Percentiles rank a stretch among this genome's conserved stretches.
Evolutionary conservation across 345 rosid genomes (phyloP).

Genomic region (Brassica rapa): DNA sequence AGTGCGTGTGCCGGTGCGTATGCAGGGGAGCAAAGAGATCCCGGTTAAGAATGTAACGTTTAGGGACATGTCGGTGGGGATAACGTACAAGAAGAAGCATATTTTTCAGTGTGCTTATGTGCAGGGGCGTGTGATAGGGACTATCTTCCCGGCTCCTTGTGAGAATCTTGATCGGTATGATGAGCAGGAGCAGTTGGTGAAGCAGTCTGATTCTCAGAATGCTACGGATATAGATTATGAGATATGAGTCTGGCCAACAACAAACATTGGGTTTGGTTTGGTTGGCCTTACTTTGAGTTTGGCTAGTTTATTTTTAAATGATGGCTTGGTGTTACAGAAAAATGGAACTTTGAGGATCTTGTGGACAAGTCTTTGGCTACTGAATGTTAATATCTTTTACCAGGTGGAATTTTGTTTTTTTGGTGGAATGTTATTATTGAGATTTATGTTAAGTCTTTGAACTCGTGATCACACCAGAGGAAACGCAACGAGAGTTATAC

Average conservation of each 20-base stretch:
- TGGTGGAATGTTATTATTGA: not conserved
- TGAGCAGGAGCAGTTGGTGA: conserved; percentile 65
- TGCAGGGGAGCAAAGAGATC: conserved; percentile 88
- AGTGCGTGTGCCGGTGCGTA: conserved; percentile 93
- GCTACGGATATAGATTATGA: conserved; percentile 84
- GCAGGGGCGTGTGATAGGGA: conserved; percentile 83
- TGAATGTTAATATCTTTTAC: conserved; percentile 10
- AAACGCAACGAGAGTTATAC: conserved; percentile 38
- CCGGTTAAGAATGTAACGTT: conserved; percentile 79
- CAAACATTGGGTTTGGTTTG: too few species aligned
- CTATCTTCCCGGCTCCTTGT: conserved; percentile 85
- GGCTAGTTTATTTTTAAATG: not conserved
- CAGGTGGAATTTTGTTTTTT: not conserved
- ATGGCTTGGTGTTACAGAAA: not conserved
- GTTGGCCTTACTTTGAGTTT: not conserved
- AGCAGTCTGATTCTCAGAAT: conserved; percentile 66
- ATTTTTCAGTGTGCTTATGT: conserved; percentile 90
- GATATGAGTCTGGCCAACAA: conserved; percentile 13
- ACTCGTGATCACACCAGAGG: conserved; percentile 39
- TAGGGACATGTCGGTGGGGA: conserved; percentile 83
- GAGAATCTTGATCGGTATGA: conserved; percentile 88
- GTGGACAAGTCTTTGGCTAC: not conserved
- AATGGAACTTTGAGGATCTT: not conserved
- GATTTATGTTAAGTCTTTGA: conserved; percentile 25
- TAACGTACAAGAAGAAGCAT: conserved; percentile 91